Evolutionary conservation across 805 yeast genomes (phyloP), one percentile per base, ranked within the genome.

Genomic region (Starmerella davenportii): DNA sequence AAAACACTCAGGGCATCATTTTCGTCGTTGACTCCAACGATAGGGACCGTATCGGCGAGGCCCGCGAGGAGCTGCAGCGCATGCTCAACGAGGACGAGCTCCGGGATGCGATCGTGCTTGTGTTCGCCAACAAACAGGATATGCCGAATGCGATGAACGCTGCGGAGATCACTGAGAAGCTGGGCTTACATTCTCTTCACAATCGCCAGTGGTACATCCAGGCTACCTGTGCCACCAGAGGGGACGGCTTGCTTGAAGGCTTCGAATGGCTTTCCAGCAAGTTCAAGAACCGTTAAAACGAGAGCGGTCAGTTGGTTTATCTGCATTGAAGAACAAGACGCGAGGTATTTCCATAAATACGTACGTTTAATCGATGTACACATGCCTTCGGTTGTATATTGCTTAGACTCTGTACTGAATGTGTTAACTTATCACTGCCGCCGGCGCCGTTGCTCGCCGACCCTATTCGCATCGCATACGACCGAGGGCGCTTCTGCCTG

Each of bases 141-240:
- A 74, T 87, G 69, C 95, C 95, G 68, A 85, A 85, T 59, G 95
- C 96, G 54, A 85, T 87, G 95, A 80, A 80, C 62, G 95, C 96
- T 51, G 94, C 95, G 51, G 96, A 87, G 70, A 80, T 87, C 63
- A 84, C 95, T 53, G 95, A 84, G 67, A 84, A 82, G 66, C 74
- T 87, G 57, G 95, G 95, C 49, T 77, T 87, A 60, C 95, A 85
- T 64, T 81, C 95, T 40, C 78, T 90, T 63, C 79, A 94, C 71
- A 94, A 85, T 70, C 81, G 96, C 68, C 94, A 94, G 57, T 90
- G 98, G 98, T 87, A 79, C 69, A 87, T 90, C 62, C 95, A 87
- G 69, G 82, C 98, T 52, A 81, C 96, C 48, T 85, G 96, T 69
- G 98, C 98, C 52, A 87, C 95, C 51, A 80, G 96, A 47, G 98